Evolutionary conservation across 768 basidiomycete species (phyloP).

Genomic region (Termitomyces sp.): DNA sequence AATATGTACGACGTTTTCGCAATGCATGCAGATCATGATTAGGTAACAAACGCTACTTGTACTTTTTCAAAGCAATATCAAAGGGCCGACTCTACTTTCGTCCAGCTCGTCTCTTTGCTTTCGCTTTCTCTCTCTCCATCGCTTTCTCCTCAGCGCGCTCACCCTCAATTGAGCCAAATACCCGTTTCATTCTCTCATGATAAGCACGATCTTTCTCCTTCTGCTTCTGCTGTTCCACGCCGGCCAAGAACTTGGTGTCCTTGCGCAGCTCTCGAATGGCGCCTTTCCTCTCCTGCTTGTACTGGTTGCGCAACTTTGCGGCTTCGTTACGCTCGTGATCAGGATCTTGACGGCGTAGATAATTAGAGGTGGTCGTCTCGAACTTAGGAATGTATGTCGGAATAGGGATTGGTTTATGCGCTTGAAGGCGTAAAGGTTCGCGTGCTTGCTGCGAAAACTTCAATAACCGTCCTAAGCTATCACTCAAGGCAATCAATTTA

Average conservation of each 20-base stretch:
- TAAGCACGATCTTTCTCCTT: slow-evolving; percentile 82
- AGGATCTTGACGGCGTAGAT: slow-evolving; percentile 80
- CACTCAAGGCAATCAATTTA: slow-evolving; percentile 39
- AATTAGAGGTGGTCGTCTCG: slow-evolving; percentile 70
- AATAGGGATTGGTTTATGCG: slow-evolving; percentile 96
- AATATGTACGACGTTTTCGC: neutral
- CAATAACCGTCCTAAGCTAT: slow-evolving; percentile 58
- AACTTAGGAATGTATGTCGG: slow-evolving; percentile 93
- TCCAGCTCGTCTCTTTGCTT: slow-evolving; percentile 74
- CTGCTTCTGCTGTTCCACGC: slow-evolving; percentile 81
- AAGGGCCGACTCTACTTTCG: slow-evolving; percentile 46
- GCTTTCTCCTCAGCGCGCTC: slow-evolving; percentile 96
- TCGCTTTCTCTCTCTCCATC: slow-evolving; percentile 79
- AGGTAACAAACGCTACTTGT: neutral
- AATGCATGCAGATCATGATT: slow-evolving; percentile 2
- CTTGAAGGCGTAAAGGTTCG: slow-evolving; percentile 77
- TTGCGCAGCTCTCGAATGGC: slow-evolving; percentile 95
- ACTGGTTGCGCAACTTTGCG: slow-evolving; percentile 79
- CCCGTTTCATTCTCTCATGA: slow-evolving; percentile 79
- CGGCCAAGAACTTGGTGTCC: slow-evolving; percentile 90
- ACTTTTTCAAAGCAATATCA: neutral
- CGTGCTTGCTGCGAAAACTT: slow-evolving; percentile 73
- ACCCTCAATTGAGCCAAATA: slow-evolving; percentile 70
- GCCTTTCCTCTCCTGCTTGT: slow-evolving; percentile 95
- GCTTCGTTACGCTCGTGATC: slow-evolving; percentile 89